Percentiles rank a stretch among this genome's conserved stretches.
phyloP scores from a whole-genome alignment of 495 filamentous ascomycete genomes.

The Staphylotrichum tortipilum region DNA sequence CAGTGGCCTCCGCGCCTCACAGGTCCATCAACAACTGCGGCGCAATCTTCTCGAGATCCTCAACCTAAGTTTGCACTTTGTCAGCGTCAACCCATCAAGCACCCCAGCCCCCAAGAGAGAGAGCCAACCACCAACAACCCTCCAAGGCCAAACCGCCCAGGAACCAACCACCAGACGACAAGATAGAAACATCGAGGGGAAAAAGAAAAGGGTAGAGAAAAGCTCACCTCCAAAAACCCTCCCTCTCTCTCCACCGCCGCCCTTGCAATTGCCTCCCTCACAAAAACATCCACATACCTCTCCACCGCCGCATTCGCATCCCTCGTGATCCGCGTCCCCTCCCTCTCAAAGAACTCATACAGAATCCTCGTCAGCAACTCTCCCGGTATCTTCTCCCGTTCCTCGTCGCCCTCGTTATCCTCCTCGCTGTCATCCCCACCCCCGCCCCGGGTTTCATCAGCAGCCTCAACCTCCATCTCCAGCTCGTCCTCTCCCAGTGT shows the following conservation, averaged over 20 bases:
- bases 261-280: slow-evolving; percentile 81
- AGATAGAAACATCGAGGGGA: slow-evolving; percentile 15
- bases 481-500: slow-evolving; percentile 9
- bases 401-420: slow-evolving; percentile 27
- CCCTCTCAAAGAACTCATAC: slow-evolving; percentile 66
- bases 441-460: slow-evolving; percentile 6
- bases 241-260: slow-evolving; percentile 61
- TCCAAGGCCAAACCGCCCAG: too few species aligned
- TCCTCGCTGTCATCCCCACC: slow-evolving; percentile 15
- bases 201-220: neutral
- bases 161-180: slow-evolving; percentile 20
- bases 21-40: slow-evolving; percentile 90
- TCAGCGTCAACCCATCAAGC: slow-evolving; percentile 4
- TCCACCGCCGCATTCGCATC: slow-evolving; percentile 71
- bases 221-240: slow-evolving; percentile 67
- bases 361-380: slow-evolving; percentile 67
- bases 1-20: slow-evolving; percentile 18
- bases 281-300: slow-evolving; percentile 87
- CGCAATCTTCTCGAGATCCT: slow-evolving; percentile 83
- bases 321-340: slow-evolving; percentile 61
- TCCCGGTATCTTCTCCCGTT: slow-evolving; percentile 51
- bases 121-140: too few species aligned
- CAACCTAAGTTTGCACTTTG: slow-evolving; percentile 48
- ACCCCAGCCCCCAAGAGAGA: too few species aligned
- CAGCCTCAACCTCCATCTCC: neutral